phyloP scores from a whole-genome alignment of 768 basidiomycete genomes.

The Collybia nuda region DNA sequence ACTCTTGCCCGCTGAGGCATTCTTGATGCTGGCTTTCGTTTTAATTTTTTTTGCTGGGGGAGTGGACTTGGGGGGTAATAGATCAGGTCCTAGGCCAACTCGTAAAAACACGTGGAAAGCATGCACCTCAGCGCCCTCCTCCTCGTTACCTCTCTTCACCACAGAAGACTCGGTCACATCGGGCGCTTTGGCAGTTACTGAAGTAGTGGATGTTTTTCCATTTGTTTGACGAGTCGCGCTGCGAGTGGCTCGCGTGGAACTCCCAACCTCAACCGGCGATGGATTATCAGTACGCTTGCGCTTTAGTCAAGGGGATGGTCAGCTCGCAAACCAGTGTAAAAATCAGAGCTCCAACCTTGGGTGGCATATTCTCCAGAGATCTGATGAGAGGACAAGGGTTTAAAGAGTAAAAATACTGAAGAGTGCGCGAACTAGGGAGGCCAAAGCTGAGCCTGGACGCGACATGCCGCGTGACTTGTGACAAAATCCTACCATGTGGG shows the following conservation, averaged over 20 bases:
- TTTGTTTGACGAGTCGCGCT: constrained; percentile 37
- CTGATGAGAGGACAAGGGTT: not conserved
- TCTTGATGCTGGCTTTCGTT: constrained; percentile 15
- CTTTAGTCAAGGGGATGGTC: constrained; percentile 27
- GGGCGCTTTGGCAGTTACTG: constrained; percentile 5
- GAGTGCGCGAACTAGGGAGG: constrained; percentile 1
- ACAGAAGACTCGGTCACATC: constrained; percentile 20
- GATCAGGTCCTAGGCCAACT: not conserved
- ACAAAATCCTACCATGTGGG: not conserved
- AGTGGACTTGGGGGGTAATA: constrained; percentile 12
- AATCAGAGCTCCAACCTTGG: constrained; percentile 27
- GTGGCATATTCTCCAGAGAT: constrained; percentile 27
- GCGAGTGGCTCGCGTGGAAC: constrained; percentile 45
- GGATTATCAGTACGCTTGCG: constrained; percentile 56
- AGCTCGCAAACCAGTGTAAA: not conserved
- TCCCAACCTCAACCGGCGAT: constrained; percentile 23
- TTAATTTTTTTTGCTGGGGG: constrained; percentile 43
- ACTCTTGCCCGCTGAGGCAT: constrained; percentile 17
- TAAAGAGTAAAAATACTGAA: not conserved
- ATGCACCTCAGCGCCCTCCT: constrained; percentile 8
- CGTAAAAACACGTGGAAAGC: constrained; percentile 11
- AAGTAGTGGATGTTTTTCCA: constrained; percentile 22
- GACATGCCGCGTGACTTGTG: constrained; percentile 26
- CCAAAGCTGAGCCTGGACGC: constrained; percentile 9
- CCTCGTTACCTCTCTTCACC: constrained; percentile 21